Conservation (phyloP, 306 rosid genomes). For the Luffa aegyptiaca region DNA sequence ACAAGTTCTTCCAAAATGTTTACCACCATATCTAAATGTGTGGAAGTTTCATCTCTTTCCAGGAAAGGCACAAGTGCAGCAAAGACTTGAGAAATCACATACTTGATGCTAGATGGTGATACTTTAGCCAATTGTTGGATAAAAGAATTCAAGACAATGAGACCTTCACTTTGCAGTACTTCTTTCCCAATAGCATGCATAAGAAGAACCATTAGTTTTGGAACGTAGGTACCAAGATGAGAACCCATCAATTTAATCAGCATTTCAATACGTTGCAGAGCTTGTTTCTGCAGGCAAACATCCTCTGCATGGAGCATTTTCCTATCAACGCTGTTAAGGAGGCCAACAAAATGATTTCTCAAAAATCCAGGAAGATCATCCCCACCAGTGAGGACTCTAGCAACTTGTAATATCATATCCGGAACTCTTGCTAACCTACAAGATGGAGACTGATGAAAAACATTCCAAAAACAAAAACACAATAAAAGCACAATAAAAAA, state of each 20-base stretch:
- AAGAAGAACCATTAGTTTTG: slow-evolving; percentile 87
- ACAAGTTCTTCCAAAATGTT: slow-evolving; percentile 77
- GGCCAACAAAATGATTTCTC: slow-evolving; percentile 83
- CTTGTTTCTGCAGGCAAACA: slow-evolving; percentile 58
- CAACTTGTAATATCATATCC: slow-evolving; percentile 67
- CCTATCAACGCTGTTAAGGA: slow-evolving; percentile 75
- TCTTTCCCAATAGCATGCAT: slow-evolving; percentile 81
- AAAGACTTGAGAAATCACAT: slow-evolving; percentile 82
- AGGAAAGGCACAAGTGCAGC: slow-evolving; percentile 90
- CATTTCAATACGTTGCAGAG: slow-evolving; percentile 81
- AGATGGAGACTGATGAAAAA: slow-evolving; percentile 23
- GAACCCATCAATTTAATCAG: slow-evolving; percentile 87
- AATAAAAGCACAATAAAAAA: neutral
- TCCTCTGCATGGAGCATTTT: slow-evolving; percentile 94
- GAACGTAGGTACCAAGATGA: slow-evolving; percentile 79
- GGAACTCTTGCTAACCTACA: slow-evolving; percentile 81
- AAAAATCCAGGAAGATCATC: slow-evolving; percentile 87
- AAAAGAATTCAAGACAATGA: slow-evolving; percentile 71
- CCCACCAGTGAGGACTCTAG: slow-evolving; percentile 75
- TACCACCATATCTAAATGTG: slow-evolving; percentile 64
- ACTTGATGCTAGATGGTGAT: slow-evolving; percentile 77
- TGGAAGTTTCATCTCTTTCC: slow-evolving; percentile 71
- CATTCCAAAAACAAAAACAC: neutral
- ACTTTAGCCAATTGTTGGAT: slow-evolving; percentile 58
- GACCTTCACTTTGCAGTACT: slow-evolving; percentile 65